A percentile compares a stretch with the other conserved stretches of the same genome.
These are phyloP conservation scores for Coelastrella sp. DNA, from an alignment of 139 green algal genomes.

Conservation along the genomic window DNA sequence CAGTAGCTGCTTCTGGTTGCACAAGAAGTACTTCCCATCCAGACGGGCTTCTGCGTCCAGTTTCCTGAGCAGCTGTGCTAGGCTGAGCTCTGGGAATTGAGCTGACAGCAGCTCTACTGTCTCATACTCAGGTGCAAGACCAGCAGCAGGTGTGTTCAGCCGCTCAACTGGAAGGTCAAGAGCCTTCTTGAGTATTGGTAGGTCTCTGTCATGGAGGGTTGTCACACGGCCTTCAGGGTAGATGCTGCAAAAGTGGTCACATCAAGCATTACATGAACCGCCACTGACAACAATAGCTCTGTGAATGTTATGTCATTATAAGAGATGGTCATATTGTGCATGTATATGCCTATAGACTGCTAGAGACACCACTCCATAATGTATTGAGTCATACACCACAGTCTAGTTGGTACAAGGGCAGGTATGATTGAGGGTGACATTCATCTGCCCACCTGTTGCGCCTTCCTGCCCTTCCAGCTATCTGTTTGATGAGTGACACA, in stretches of 20 bases:
- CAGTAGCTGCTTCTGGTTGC: constrained; percentile 51
- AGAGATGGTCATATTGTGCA: too few species aligned
- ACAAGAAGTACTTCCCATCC: constrained; percentile 56
- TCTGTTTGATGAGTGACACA: constrained; percentile 77
- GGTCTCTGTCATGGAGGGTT: constrained; percentile 45
- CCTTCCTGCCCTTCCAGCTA: constrained; percentile 66
- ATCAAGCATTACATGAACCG: not conserved
- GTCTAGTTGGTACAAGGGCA: too few species aligned
- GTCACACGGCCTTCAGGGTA: constrained; percentile 54
- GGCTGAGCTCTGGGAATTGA: constrained; percentile 41
- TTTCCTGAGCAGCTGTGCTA: constrained; percentile 47
- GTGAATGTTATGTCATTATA: too few species aligned
- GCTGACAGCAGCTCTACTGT: constrained; percentile 67
- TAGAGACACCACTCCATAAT: not conserved
- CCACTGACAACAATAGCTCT: too few species aligned
- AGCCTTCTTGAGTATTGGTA: constrained; percentile 45
- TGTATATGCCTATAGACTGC: not conserved
- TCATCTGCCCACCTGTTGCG: constrained; percentile 11
- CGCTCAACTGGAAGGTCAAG: constrained; percentile 47
- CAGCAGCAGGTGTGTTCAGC: constrained; percentile 50
- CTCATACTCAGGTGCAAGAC: constrained; percentile 59
- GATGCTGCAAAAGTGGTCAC: not conserved
- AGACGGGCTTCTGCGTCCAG: constrained; percentile 31
- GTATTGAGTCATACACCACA: not conserved
- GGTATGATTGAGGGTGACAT: too few species aligned